Conservation (phyloP, 768 basidiomycete species). For the Tylopilus sp. region DNA sequence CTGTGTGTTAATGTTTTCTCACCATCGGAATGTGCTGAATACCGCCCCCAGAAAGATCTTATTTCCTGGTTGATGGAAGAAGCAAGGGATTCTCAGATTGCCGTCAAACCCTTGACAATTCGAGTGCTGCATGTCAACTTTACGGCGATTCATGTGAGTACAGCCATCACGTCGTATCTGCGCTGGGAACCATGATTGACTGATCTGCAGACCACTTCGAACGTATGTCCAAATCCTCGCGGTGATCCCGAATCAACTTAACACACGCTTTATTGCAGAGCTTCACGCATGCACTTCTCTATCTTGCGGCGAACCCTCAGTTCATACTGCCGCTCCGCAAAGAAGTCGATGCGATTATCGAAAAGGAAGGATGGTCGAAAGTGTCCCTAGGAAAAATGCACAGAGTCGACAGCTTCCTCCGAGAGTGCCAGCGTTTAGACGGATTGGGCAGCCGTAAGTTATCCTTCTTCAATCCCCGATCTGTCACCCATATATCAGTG, state of each 20-base stretch:
- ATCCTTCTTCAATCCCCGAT: too few species aligned
- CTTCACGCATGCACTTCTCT: neutral
- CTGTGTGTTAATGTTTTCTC: neutral
- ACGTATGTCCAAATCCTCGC: neutral
- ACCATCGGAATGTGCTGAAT: too few species aligned
- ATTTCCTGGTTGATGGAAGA: constrained; percentile 13
- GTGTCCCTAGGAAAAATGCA: constrained; percentile 27
- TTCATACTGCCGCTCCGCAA: constrained; percentile 19
- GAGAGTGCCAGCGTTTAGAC: neutral
- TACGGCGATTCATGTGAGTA: constrained; percentile 23
- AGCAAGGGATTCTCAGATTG: neutral
- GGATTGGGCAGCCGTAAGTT: neutral
- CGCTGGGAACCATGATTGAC: too few species aligned
- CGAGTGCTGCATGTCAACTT: constrained; percentile 7
- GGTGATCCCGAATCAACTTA: too few species aligned
- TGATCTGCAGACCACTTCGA: neutral
- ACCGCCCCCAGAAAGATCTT: constrained; percentile 26
- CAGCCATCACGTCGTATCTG: neutral
- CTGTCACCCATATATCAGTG: neutral
- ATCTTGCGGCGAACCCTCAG: neutral
- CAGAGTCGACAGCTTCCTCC: constrained; percentile 41
- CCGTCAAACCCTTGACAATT: constrained; percentile 9
- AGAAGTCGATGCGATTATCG: constrained; percentile 34
- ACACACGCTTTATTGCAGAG: neutral
- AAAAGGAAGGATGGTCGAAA: constrained; percentile 30